phyloP scores from a whole-genome alignment of 257 asterid genomes.

The Lavandula angustifolia region DNA sequence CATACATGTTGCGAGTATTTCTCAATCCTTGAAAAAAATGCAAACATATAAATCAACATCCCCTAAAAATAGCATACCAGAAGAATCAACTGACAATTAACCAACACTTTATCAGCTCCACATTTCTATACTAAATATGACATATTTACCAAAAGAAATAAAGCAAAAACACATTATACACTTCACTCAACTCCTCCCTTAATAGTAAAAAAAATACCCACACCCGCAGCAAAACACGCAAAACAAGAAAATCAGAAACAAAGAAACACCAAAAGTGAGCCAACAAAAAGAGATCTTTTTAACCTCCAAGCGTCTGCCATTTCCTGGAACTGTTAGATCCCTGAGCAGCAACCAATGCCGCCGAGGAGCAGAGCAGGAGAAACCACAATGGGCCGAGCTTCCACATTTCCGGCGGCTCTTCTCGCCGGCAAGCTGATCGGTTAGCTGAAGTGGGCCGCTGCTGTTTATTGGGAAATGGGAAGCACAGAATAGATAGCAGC shows the following conservation, averaged over 20 bases:
- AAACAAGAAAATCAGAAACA: neutral
- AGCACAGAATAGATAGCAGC: neutral
- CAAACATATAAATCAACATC: conserved; percentile 9
- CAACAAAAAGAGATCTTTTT: neutral
- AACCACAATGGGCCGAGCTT: conserved; percentile 32
- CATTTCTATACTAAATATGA: conserved; percentile 4
- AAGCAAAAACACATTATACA: neutral
- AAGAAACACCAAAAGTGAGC: too few relatives aligned
- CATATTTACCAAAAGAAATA: neutral
- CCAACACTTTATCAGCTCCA: conserved; percentile 15
- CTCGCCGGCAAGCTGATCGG: conserved; percentile 9
- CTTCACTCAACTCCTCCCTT: neutral
- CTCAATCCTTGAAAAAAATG: neutral
- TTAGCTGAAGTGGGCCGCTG: neutral
- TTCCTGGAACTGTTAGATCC: conserved; percentile 39
- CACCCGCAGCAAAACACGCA: neutral
- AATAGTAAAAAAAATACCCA: neutral
- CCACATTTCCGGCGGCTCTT: conserved; percentile 51
- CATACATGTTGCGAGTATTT: neutral
- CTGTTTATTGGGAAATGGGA: conserved; percentile 1
- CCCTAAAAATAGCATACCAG: neutral
- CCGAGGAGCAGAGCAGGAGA: conserved; percentile 47
- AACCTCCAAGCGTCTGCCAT: conserved; percentile 77
- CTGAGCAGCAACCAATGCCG: conserved; percentile 58
- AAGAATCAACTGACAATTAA: conserved; percentile 16